phyloP scores from a whole-genome alignment of 129 eudicot genomes.

The Dittrichia graveolens region DNA sequence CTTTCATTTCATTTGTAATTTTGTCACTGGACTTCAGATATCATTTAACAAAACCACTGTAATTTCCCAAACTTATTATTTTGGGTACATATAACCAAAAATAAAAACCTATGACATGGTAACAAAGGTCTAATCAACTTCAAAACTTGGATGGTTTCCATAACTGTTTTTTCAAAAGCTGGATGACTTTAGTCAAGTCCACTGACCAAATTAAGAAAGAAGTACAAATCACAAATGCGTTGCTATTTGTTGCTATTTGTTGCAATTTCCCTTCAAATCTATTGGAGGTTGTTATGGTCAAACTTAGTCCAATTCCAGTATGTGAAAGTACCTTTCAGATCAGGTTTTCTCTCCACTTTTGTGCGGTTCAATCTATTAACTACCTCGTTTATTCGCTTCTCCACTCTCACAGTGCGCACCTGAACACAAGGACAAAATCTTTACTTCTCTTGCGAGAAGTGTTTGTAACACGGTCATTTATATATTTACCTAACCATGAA shows the following conservation, averaged over 20 bases:
- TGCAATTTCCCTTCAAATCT: too few species aligned
- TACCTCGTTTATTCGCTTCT: constrained; percentile 92
- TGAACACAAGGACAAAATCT: constrained; percentile 32
- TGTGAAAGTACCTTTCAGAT: constrained; percentile 64
- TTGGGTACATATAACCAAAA: neutral
- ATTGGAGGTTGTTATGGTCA: neutral
- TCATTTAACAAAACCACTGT: neutral
- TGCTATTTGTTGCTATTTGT: too few species aligned
- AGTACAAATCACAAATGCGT: too few species aligned
- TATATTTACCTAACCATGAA: too few species aligned
- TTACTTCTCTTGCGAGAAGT: too few species aligned
- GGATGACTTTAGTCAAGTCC: too few species aligned
- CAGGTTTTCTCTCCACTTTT: constrained; percentile 92
- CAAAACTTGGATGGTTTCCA: too few species aligned
- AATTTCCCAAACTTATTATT: neutral
- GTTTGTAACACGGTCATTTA: too few species aligned
- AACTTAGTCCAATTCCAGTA: neutral
- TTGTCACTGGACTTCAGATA: neutral
- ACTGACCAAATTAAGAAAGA: too few species aligned
- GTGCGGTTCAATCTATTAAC: constrained; percentile 89
- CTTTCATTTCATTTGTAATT: constrained; percentile 5
- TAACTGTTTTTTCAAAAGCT: too few species aligned
- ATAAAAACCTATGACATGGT: too few species aligned
- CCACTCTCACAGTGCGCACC: constrained; percentile 96
- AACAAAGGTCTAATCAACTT: too few species aligned